Conservation (phyloP, 768 basidiomycete genomes). For the Cytidiella melzeri region DNA sequence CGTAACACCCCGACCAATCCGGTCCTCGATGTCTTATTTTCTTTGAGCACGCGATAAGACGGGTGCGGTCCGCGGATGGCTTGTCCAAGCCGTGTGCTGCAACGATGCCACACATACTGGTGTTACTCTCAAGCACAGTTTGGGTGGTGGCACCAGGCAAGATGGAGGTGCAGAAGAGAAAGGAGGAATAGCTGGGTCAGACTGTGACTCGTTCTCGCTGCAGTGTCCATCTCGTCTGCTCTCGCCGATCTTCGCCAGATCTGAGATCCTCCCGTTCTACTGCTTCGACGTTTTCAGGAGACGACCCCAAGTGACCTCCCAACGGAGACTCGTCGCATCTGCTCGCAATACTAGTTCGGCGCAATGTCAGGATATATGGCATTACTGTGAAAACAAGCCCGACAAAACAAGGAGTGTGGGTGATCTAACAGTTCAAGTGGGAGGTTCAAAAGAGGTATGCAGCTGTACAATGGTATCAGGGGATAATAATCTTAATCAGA, state of each 20-base stretch:
- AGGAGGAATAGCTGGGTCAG: background rate
- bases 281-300: background rate
- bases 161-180: too few relatives aligned
- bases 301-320: background rate
- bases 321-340: background rate
- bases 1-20: conserved; percentile 96
- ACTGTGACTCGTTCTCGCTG: background rate
- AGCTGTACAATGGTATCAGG: background rate
- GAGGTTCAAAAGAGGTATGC: background rate
- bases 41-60: conserved; percentile 81
- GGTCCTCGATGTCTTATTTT: conserved; percentile 91
- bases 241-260: background rate
- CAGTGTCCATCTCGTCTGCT: background rate
- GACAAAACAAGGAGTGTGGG: conserved; percentile 5
- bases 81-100: conserved; percentile 78
- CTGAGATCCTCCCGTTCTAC: background rate
- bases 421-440: background rate
- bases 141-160: too few relatives aligned
- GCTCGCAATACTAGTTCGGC: background rate
- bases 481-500: background rate
- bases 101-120: conserved; percentile 85
- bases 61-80: conserved; percentile 60
- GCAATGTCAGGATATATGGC: background rate
- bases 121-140: background rate
- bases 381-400: background rate